Base-by-base conservation (phyloP, 1,284 basidiomycete genomes). In the Cystobasidium pallidum region DNA sequence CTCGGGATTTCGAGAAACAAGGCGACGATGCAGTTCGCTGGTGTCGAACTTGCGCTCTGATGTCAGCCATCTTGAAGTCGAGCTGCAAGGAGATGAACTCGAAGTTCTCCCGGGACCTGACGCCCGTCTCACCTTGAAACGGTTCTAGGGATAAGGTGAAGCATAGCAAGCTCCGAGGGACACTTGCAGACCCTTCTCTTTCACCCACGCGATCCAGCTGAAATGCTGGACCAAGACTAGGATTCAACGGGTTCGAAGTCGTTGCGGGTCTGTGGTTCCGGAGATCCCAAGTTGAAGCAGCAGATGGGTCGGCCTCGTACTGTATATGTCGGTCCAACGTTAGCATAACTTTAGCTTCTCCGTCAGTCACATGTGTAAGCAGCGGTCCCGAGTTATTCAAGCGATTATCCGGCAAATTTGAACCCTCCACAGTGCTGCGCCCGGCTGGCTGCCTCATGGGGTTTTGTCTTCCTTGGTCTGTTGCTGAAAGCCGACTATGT, bases 21-120 rank as follows among this genome's bases (percentile, higher is more conserved):
- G 45, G 62, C 24, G 54, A 57, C n/a, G 54, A 57, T n/a, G 36
- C 19, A 34, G 7, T 32, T 6, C 15, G 54, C 24, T 34, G 15
- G 26, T 15, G 32, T 45, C 17, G 36, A 26, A 55, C 34, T 3
- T 26, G 21, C 59, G 19, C 36, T 30, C 19, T 30, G 3, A 19
- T 15, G 7, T 34, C 28, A 11, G 32, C n/a, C 7, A 49, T 39
- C 61, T 45, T 49, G 52, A 71, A 71, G 39, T 71, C 68, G 8
- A 64, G n/a, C 21, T 57, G 28, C 13, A 71, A 3, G 13, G 68
- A 71, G 36, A 71, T 24, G 39, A 71, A 64, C 39, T 71, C 68
- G 41, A 63, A 64, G 43, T 71, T 71, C 36, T 71, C 68, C 13
- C 39, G 54, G 21, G 59, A 45, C 30, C 45, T 30, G 21, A 3